Evolutionary conservation across 352 stramenopile species (phyloP).

Genomic region (Pythium folliculosum): DNA sequence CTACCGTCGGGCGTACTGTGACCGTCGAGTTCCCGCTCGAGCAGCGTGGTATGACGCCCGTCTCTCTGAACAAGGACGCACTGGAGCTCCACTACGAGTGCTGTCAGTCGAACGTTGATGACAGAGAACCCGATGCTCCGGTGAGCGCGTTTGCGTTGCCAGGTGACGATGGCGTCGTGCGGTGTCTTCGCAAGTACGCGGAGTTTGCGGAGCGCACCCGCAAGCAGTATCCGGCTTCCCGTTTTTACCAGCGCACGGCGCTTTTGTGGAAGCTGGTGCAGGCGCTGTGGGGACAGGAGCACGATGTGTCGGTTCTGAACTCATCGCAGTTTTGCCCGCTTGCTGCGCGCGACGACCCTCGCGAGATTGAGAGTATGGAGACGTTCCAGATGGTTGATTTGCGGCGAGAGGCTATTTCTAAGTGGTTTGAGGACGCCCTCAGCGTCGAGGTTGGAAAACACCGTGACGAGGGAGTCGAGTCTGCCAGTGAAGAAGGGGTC

Average conservation of each 20-base stretch:
- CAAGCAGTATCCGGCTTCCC: slow-evolving; percentile 28
- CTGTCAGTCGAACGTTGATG: slow-evolving; percentile 24
- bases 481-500: slow-evolving; percentile 21
- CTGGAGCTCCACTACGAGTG: slow-evolving; percentile 65
- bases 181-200: slow-evolving; percentile 65
- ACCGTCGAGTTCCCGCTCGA: slow-evolving; percentile 24
- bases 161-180: slow-evolving; percentile 48
- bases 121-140: slow-evolving; percentile 7
- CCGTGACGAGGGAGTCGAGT: neutral
- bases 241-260: slow-evolving; percentile 22
- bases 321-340: slow-evolving; percentile 37
- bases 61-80: slow-evolving; percentile 46
- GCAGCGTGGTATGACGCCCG: slow-evolving; percentile 5
- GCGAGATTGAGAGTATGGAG: slow-evolving; percentile 63
- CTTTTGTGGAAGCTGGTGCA: slow-evolving; percentile 76
- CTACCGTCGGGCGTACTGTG: slow-evolving; percentile 15
- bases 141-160: slow-evolving; percentile 51
- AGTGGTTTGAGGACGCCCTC: slow-evolving; percentile 71
- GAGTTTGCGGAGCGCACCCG: slow-evolving; percentile 37
- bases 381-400: slow-evolving; percentile 71
- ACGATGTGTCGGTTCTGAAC: slow-evolving; percentile 32
- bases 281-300: slow-evolving; percentile 78
- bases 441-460: slow-evolving; percentile 1
- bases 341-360: slow-evolving; percentile 58
- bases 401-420: slow-evolving; percentile 70